Conservation (phyloP, 495 filamentous ascomycete species). For the Aspergillus steynii region DNA sequence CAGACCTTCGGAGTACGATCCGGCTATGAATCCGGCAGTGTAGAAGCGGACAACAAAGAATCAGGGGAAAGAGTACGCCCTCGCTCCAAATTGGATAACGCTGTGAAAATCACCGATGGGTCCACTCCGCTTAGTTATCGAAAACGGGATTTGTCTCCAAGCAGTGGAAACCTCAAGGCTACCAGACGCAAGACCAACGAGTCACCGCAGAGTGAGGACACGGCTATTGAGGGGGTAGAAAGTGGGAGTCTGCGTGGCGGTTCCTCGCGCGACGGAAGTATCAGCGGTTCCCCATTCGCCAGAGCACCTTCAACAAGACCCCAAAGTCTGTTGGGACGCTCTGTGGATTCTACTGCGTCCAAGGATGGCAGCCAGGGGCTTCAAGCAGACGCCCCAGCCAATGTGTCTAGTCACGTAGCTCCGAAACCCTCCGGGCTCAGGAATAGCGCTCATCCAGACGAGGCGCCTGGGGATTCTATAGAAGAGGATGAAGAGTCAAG, state of each 20-base stretch:
- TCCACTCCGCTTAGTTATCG: slow-evolving; percentile 13
- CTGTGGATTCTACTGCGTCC: slow-evolving; percentile 30
- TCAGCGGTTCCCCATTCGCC: slow-evolving; percentile 46
- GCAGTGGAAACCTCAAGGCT: slow-evolving; percentile 14
- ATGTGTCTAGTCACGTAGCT: slow-evolving; percentile 13
- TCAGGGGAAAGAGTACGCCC: slow-evolving; percentile 13
- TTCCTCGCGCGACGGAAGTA: slow-evolving; percentile 38
- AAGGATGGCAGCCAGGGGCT: slow-evolving; percentile 32
- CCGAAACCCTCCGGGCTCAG: slow-evolving; percentile 37
- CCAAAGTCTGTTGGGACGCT: slow-evolving; percentile 35
- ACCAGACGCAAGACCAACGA: slow-evolving; percentile 25
- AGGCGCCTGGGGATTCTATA: slow-evolving; percentile 19
- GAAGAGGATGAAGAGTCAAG: slow-evolving; percentile 13
- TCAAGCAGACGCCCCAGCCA: slow-evolving; percentile 24
- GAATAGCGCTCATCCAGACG: slow-evolving; percentile 28
- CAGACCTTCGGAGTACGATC: slow-evolving; percentile 16
- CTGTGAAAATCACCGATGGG: slow-evolving; percentile 11
- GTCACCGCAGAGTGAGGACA: slow-evolving; percentile 20
- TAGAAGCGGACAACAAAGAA: slow-evolving; percentile 12
- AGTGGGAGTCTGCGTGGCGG: slow-evolving; percentile 25
- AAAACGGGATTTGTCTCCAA: slow-evolving; percentile 31
- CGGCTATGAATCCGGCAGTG: slow-evolving; percentile 9
- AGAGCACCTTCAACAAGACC: slow-evolving; percentile 33
- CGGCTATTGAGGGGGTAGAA: slow-evolving; percentile 19
- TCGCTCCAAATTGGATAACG: slow-evolving; percentile 15